Evolutionary conservation across 1,284 basidiomycete genomes (phyloP), one percentile per base, ranked within the genome.

Genomic region (Malassezia vespertilionis): DNA sequence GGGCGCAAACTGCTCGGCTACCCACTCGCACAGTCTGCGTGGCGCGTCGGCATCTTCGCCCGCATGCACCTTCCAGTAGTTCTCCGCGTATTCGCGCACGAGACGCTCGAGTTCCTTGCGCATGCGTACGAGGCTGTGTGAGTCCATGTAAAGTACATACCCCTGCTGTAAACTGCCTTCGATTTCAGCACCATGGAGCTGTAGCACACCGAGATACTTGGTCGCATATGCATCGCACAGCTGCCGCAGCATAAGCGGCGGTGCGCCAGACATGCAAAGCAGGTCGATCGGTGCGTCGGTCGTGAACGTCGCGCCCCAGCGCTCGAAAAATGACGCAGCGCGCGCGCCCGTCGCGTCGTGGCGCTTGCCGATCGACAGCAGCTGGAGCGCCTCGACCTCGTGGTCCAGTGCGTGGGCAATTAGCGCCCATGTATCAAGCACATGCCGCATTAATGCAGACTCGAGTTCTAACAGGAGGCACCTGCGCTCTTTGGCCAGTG

Each of bases 381-480:
- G 11, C 15, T 51, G 21, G 12, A 67, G 33, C 5, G 55, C 46
- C 8, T 52, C 26, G 15, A 67, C 56, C 24, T 62, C 58, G 4
- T 57, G 56, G 40, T 64, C 61, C 2, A 67, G 43, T 14, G 50
- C 46, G 10, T 54, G 42, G 30, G 63, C 61, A 18, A 65, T 20
- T 2, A 57, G 31, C 0, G 66, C 63, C 46, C 58, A 69, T 1
- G 58, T 46, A 2, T 53, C 27, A 22, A 69, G 53, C 33, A 65
- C 56, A 44, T 62, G 60, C 14, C 54, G 48, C 53, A 67, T 58
- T 33, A 63, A 35, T 4, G 52, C 55, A 1, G 38, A n/a, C 39
- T 63, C 53, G 9, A 69, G 33, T 17, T 58, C 39, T n/a, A 50
- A 35, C 20, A 44, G 31, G 5, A 35, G 21, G 20, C 56, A 58